Percentiles rank a stretch among this genome's conserved stretches.
Conservation (phyloP, 208 protist genomes). For the Wallacemonas sp. region DNA sequence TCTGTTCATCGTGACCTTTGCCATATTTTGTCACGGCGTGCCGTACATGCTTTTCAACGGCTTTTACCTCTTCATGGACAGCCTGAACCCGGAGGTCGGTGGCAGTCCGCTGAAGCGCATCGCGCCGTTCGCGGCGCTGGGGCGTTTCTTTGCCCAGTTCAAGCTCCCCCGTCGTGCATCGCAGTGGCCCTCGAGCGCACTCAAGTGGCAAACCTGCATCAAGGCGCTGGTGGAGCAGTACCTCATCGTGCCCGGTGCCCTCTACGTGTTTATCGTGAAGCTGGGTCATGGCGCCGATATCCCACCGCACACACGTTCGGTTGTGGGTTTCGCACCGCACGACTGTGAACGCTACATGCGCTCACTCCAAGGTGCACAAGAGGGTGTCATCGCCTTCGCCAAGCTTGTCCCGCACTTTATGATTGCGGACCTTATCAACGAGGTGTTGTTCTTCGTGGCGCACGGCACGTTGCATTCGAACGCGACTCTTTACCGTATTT, state of each 20-base stretch:
- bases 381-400: background rate
- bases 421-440: conserved; percentile 40
- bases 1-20: conserved; percentile 30
- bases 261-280: conserved; percentile 15
- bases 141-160: conserved; percentile 25
- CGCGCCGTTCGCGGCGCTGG: conserved; percentile 19
- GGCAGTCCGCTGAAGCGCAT: conserved; percentile 9
- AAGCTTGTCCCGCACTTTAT: conserved; percentile 34
- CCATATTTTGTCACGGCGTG: conserved; percentile 31
- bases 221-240: conserved; percentile 27
- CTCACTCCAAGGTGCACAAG: background rate
- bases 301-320: conserved; percentile 18
- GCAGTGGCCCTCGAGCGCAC: conserved; percentile 22
- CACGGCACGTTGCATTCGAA: conserved; percentile 42
- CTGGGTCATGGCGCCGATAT: background rate
- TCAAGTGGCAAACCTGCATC: conserved; percentile 19
- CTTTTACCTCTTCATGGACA: conserved; percentile 41
- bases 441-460: conserved; percentile 42
- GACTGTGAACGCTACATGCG: conserved; percentile 18
- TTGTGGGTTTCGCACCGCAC: conserved; percentile 19
- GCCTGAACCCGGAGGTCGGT: conserved; percentile 22
- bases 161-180: conserved; percentile 26
- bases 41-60: conserved; percentile 37
- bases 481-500: conserved; percentile 33
- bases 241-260: conserved; percentile 14